Conservation (phyloP, 2,329 filamentous ascomycete species). For the Trichoderma sp. region DNA sequence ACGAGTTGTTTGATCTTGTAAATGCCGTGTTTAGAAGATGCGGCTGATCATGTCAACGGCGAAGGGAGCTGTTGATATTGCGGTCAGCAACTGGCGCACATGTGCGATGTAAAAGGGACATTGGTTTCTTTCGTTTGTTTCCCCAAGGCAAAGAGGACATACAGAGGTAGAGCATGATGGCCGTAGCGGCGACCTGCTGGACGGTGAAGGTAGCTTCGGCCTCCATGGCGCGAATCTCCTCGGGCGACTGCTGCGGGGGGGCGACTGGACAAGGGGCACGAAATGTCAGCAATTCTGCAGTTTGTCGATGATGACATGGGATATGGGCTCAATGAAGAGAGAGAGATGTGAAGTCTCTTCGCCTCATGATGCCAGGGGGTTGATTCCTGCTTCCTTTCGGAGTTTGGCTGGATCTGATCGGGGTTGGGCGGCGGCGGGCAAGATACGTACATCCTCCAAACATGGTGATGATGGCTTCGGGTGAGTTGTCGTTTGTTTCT, state of each 20-base stretch:
- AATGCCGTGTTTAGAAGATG: slow-evolving; percentile 42
- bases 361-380: too few relatives aligned
- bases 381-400: too few relatives aligned
- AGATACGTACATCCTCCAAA: slow-evolving; percentile 47
- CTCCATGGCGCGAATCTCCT: slow-evolving; percentile 72
- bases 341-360: too few relatives aligned
- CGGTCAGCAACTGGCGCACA: slow-evolving; percentile 4
- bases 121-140: not conserved
- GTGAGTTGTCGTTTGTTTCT: not conserved
- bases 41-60: slow-evolving; percentile 56
- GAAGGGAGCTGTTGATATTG: slow-evolving; percentile 53
- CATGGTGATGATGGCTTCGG: slow-evolving; percentile 30
- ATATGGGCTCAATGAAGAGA: not conserved
- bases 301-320: not conserved
- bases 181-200: slow-evolving; percentile 66
- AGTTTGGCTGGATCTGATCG: not conserved
- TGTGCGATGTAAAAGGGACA: not conserved
- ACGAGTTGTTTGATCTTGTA: not conserved
- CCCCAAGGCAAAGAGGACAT: slow-evolving; percentile 41
- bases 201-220: slow-evolving; percentile 67
- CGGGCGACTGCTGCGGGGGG: slow-evolving; percentile 67
- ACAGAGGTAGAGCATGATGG: slow-evolving; percentile 76
- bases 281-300: slow-evolving; percentile 10
- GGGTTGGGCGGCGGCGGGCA: not conserved
- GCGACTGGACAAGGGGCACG: slow-evolving; percentile 51